Evolutionary conservation across 2,329 filamentous ascomycete genomes (phyloP), one percentile per base, ranked within the genome.

Genomic region (Tolypocladium capitatum): DNA sequence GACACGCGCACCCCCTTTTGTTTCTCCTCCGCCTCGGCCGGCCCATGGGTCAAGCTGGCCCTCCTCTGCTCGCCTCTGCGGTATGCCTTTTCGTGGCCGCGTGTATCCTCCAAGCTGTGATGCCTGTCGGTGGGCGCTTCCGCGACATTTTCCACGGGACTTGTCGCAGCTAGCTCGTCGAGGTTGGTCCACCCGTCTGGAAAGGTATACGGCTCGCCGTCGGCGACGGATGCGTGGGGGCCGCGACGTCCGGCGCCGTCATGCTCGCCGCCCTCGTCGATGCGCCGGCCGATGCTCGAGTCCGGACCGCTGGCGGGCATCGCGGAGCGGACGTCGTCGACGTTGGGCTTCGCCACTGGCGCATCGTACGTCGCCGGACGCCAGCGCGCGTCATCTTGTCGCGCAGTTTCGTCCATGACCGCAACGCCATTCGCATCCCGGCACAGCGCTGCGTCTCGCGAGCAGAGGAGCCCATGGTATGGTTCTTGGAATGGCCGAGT

Each of bases 291-390:
- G 5, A 5, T 5, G 6, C 10, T 10, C 6, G 41, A n/a, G n/a
- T 30, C 14, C 2, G 36, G 16, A 3, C 36, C 18, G 18, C 34
- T 18, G 11, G 47, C 33, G 7, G 51, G 44, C 2, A 49, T 64
- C 3, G 56, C 64, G 3, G 59, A 58, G 1, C 56, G 53, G 6
- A 68, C 51, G 54, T 75, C 74, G 49, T 68, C 63, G 24, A 74
- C 58, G 50, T 71, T 69, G 38, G 54, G 61, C 49, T 70, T 73
- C 4, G 54, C 55, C 36, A 49, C 51, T 3, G 62, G 60, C 9
- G 55, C 50, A 31, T 61, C 49, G 50, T 64, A 62, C 18, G 53
- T 18, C 16, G 28, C 45, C 28, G 34, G 5, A 2, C 13, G 38
- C 38, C 38, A 42, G 38, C 38, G 24, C 38, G 5, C 24, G 24